A percentile compares a stretch with the other conserved stretches of the same genome.
phyloP scores from a whole-genome alignment of 1,284 basidiomycete species.

The Prillingera fragicola region DNA sequence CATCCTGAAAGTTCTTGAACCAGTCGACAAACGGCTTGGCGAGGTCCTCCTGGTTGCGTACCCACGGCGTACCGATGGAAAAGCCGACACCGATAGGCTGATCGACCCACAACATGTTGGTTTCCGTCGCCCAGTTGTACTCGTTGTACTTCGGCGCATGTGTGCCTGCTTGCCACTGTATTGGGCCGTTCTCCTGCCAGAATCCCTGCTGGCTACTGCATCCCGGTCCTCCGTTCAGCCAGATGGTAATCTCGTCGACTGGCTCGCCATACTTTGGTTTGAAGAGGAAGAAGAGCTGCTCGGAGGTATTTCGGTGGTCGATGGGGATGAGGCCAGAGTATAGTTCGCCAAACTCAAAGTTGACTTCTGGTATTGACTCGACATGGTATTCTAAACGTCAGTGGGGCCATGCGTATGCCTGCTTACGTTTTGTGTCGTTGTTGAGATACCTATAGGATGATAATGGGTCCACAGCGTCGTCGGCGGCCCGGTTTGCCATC shows the following conservation, averaged over 20 bases:
- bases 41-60: conserved; percentile 46
- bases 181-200: conserved; percentile 74
- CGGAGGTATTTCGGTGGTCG: conserved; percentile 8
- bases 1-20: conserved; percentile 21
- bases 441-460: too few species aligned
- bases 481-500: too few species aligned
- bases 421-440: too few species aligned
- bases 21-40: conserved; percentile 37
- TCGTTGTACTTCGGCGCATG: conserved; percentile 62
- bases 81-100: conserved; percentile 80
- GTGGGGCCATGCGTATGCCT: too few species aligned
- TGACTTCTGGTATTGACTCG: conserved; percentile 19
- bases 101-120: conserved; percentile 47
- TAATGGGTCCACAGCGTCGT: too few species aligned
- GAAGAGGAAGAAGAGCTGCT: conserved; percentile 23
- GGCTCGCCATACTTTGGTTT: conserved; percentile 15
- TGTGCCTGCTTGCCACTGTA: conserved; percentile 62
- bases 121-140: conserved; percentile 71
- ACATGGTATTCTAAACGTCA: conserved; percentile 17
- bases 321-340: conserved; percentile 25
- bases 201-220: conserved; percentile 73
- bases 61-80: conserved; percentile 64
- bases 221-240: conserved; percentile 22
- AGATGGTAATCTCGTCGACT: conserved; percentile 29
- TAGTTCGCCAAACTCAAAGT: conserved; percentile 22